Base-by-base conservation (phyloP, 257 asterid genomes). In the Nicotiana noctiflora region DNA sequence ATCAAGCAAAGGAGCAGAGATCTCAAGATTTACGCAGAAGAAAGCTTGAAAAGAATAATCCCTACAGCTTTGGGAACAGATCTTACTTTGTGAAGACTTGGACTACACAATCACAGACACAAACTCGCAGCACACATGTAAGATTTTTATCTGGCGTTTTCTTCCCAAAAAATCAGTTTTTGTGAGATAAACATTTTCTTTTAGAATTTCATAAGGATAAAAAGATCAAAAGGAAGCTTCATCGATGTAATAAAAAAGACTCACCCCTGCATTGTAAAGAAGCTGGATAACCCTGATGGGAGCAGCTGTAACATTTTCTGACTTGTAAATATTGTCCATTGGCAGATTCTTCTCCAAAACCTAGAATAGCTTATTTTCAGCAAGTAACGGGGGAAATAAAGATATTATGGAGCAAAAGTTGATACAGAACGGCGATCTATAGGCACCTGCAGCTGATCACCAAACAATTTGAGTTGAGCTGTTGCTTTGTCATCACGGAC, bases 211-310 rank as follows among this genome's bases (percentile, higher is more conserved):
- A 44, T 3, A 44, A 44, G 56, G 79, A 75, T 25, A 15, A 62
- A 27, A 44, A 57, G 40, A 25, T 67, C 14, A 32, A 27, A 34
- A 11, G 25, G 37, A 62, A 40, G 66, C 61, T 49, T 83, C 37
- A 52, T 56, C 40, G 4, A 79, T 21, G 63, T 79, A 57, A 52
- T 49, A 6, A 12, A 2, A 65, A 21, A 80, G 44, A 83, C 93
- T 89, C 84, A 95, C 99, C 85, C 98, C 99, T 49, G 98, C 86
- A 85, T 95, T 95, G 81, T 90, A 95, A 79, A 93, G 88, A 78
- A 95, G 97, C 81, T 79, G 96, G 81, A 95, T 91, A 10, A 95
- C 98, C 79, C 99, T 93, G 85, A 95, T 95, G 57, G 99, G 99
- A 75, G 99, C 99, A 65, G 97, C 92, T 80, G 83, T 86, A 80